phyloP scores from a whole-genome alignment of 2,329 filamentous ascomycete genomes.

The Rugonectria rugulosa region DNA sequence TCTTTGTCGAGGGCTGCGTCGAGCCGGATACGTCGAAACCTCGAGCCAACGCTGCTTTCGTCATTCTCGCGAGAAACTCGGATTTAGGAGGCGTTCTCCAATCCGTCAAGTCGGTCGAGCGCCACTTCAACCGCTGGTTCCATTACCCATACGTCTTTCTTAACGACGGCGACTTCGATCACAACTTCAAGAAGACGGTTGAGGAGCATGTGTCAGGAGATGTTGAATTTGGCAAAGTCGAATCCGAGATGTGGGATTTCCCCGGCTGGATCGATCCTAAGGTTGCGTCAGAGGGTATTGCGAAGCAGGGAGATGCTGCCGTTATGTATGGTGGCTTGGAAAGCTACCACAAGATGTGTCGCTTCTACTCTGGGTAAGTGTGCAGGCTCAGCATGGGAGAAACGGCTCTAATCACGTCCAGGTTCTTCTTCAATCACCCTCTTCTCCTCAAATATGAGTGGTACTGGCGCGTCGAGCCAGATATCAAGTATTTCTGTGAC shows the following conservation, averaged over 20 bases:
- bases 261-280: slow-evolving; percentile 96
- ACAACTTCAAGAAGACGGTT: slow-evolving; percentile 88
- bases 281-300: slow-evolving; percentile 93
- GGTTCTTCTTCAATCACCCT: slow-evolving; percentile 97
- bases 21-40: slow-evolving; percentile 80
- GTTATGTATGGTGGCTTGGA: slow-evolving; percentile 99
- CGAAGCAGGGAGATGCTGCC: slow-evolving; percentile 93
- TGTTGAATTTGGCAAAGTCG: slow-evolving; percentile 95
- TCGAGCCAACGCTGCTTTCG: slow-evolving; percentile 92
- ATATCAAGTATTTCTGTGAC: slow-evolving; percentile 99
- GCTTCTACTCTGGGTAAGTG: slow-evolving; percentile 94
- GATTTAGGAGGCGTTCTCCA: slow-evolving; percentile 95
- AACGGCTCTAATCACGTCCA: slow-evolving; percentile 41
- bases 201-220: slow-evolving; percentile 86
- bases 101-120: slow-evolving; percentile 96
- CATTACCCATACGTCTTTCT: slow-evolving; percentile 98
- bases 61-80: slow-evolving; percentile 94
- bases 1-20: slow-evolving; percentile 90
- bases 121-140: slow-evolving; percentile 99
- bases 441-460: slow-evolving; percentile 96
- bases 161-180: slow-evolving; percentile 97
- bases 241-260: slow-evolving; percentile 91
- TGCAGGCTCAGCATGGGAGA: background rate
- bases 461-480: slow-evolving; percentile 99
- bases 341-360: slow-evolving; percentile 98